Percentiles rank a stretch among this genome's conserved stretches.
Conservation (phyloP, 2,329 filamentous ascomycete species). For the Hortaea sp. region DNA sequence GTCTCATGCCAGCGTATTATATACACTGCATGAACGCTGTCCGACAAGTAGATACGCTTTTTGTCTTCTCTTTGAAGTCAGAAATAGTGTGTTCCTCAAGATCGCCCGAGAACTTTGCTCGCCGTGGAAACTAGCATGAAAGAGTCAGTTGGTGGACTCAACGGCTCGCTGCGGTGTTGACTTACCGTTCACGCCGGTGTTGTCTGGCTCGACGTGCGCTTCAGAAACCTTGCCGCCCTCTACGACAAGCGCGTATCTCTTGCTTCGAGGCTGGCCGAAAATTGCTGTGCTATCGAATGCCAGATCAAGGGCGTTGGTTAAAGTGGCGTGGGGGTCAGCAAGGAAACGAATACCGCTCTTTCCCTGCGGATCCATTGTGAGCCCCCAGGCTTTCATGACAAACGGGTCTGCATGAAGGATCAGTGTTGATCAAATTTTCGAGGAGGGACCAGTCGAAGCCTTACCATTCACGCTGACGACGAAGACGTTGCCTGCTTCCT, state of each 20-base stretch:
- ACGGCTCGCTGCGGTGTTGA: neutral
- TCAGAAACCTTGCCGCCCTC: conserved; percentile 78
- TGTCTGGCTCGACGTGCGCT: conserved; percentile 77
- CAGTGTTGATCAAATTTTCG: neutral
- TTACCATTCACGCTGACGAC: conserved; percentile 76
- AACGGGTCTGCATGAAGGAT: conserved; percentile 53
- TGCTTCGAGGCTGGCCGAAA: conserved; percentile 73
- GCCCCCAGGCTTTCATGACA: conserved; percentile 90
- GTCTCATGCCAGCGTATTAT: no score
- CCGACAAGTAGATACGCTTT: no score
- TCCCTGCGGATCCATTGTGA: conserved; percentile 63
- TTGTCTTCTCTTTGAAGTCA: no score
- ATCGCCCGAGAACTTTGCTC: neutral
- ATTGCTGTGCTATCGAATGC: conserved; percentile 69
- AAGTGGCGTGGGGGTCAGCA: conserved; percentile 66
- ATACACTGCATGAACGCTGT: no score
- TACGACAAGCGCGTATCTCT: conserved; percentile 76
- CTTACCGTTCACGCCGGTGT: conserved; percentile 69
- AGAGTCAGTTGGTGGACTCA: neutral
- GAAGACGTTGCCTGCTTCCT: conserved; percentile 73
- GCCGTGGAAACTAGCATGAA: conserved; percentile 5
- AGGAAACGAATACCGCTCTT: conserved; percentile 79
- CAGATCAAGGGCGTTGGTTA: conserved; percentile 76
- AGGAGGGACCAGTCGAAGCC: neutral
- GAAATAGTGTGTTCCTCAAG: no score